Percentiles rank a stretch among this genome's conserved stretches.
Evolutionary conservation across 1,284 basidiomycete genomes (phyloP).

Genomic region (Porodaedalea pini): DNA sequence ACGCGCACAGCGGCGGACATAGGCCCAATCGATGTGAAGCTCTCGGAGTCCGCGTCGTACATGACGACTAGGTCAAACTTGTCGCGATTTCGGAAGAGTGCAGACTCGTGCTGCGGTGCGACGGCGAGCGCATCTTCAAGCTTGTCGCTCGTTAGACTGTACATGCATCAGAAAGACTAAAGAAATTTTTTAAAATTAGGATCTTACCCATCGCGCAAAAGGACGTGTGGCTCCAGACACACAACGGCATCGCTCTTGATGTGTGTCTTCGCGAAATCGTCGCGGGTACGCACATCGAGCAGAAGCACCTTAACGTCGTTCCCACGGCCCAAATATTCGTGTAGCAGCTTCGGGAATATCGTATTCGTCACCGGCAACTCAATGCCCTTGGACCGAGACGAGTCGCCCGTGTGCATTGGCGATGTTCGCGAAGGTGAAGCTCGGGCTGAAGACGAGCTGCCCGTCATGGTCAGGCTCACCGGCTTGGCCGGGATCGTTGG

Average conservation of each 20-base stretch:
- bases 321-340: constrained; percentile 51
- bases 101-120: constrained; percentile 66
- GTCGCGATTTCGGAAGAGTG: constrained; percentile 75
- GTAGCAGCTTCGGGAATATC: constrained; percentile 59
- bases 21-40: constrained; percentile 47
- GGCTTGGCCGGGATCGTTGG: constrained; percentile 43
- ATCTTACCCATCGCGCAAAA: constrained; percentile 66
- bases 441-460: constrained; percentile 23
- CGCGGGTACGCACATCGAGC: constrained; percentile 78
- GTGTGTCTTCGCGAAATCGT: constrained; percentile 72
- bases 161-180: constrained; percentile 1
- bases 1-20: constrained; percentile 60
- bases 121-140: constrained; percentile 79
- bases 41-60: constrained; percentile 73
- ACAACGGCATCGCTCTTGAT: constrained; percentile 71
- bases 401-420: constrained; percentile 7
- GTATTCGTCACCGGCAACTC: constrained; percentile 54
- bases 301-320: constrained; percentile 65
- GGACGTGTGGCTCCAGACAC: constrained; percentile 82
- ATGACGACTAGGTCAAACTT: constrained; percentile 90
- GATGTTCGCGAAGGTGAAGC: constrained; percentile 1
- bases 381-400: constrained; percentile 28
- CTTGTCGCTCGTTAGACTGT: constrained; percentile 60
- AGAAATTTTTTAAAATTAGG: constrained; percentile 1
- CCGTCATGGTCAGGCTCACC: constrained; percentile 32